phyloP scores from a whole-genome alignment of 345 rosid genomes.

The Populus pruinosa region DNA sequence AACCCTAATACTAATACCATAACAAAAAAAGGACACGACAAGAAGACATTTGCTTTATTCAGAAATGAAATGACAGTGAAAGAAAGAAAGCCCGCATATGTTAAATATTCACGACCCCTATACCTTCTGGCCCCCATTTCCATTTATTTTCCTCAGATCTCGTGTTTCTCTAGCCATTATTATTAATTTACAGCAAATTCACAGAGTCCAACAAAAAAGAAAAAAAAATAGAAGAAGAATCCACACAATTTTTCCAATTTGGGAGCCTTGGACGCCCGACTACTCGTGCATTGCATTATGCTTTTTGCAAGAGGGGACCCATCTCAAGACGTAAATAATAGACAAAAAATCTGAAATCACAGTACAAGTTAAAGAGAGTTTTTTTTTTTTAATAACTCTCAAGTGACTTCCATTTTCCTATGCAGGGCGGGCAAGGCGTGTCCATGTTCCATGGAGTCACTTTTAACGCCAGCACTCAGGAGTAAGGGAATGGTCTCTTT shows the following conservation, averaged over 20 bases:
- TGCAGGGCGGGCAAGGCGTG: background rate
- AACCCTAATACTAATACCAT: no score
- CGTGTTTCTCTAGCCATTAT: background rate
- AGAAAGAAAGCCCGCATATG: background rate
- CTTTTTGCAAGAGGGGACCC: slow-evolving; percentile 21
- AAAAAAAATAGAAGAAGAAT: background rate
- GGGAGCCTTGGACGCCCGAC: slow-evolving; percentile 24
- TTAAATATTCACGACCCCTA: slow-evolving; percentile 7
- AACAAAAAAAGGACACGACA: background rate
- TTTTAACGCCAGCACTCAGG: slow-evolving; percentile 66
- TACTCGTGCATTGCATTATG: slow-evolving; percentile 1
- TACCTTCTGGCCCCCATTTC: background rate
- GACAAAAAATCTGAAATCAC: slow-evolving; percentile 3
- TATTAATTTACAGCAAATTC: slow-evolving; percentile 13
- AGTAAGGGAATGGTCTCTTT: slow-evolving; percentile 74
- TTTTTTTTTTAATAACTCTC: background rate
- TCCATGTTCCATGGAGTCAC: background rate
- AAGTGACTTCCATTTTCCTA: background rate
- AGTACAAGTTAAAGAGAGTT: background rate
- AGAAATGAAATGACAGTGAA: slow-evolving; percentile 30
- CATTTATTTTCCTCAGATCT: background rate
- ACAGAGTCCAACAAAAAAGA: background rate
- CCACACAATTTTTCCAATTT: background rate
- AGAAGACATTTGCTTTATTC: slow-evolving; percentile 24
- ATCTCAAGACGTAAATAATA: slow-evolving; percentile 22